Evolutionary conservation across 1,284 basidiomycete genomes (phyloP).

Genomic region (Irpex sp.): DNA sequence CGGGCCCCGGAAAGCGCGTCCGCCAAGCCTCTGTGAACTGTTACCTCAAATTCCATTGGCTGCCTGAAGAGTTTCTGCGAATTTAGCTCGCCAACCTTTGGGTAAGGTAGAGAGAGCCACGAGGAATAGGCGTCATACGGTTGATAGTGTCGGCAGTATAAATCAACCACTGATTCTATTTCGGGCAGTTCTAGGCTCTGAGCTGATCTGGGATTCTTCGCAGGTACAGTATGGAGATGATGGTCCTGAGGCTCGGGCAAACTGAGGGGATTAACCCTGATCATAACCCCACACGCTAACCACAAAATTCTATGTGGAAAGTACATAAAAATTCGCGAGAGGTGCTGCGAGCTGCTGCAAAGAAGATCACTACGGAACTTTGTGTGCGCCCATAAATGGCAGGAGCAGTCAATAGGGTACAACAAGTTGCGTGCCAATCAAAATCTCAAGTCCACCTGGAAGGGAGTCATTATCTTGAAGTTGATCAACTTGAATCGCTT

Average conservation of each 20-base stretch:
- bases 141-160: not conserved
- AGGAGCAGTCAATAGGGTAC: not conserved
- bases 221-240: not conserved
- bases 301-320: no score
- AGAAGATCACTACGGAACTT: no score
- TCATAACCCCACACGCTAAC: no score
- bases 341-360: no score
- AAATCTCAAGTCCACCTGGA: no score
- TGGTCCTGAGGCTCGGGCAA: not conserved
- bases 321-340: no score
- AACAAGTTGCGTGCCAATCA: not conserved
- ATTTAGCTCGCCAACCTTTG: not conserved
- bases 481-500: no score
- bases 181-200: not conserved
- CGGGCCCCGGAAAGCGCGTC: no score
- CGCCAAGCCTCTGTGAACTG: no score
- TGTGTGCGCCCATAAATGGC: not conserved
- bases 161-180: not conserved
- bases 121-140: not conserved
- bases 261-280: no score
- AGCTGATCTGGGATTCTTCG: not conserved
- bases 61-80: not conserved
- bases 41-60: not conserved
- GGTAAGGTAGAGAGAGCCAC: not conserved
- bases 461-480: no score